Base-by-base conservation (phyloP, 371 early-diverging fungal species). In the Capillidium heterosporum region DNA sequence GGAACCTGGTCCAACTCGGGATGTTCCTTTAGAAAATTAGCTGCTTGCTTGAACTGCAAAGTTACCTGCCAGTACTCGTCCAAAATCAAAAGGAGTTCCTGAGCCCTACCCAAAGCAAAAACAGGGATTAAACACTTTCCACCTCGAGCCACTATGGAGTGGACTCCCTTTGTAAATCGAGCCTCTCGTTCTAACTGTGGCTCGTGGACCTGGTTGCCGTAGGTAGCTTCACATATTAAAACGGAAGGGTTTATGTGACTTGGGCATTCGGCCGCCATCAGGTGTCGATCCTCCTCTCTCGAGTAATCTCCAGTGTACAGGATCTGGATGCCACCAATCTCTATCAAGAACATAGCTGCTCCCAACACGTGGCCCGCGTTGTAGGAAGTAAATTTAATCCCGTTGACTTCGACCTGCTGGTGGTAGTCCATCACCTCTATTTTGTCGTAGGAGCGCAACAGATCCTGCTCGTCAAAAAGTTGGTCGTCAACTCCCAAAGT, bases 361-460 rank as follows among this genome's bases (percentile, higher is more conserved):
- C 99, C 99, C 26, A 99, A 77, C 8, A 99, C 99, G 70, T 99
- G 99, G 19, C 99, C 99, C 19, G 99, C 99, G 65, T 99, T 95
- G 65, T 84, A 95, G 4, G 90, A 84, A 0, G 96, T 98, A 58
- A 99, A 90, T 59, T 89, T 89, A 63, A 99, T 88, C 47, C 96
- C 97, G 54, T 91, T 88, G 21, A 99, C 86, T 58, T 95, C 94
- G 48, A 93, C 81, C 61, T 88, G 90, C 63, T 99, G 95, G 69
- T 98, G 99, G 57, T 91, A 97, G 71, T 99, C 99, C 28, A 99
- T 82, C 17, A 93, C 85, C 68, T 94, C 93, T 59, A 99, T 98
- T 57, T 86, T 85, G 43, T 93, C 89, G 69, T 93, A 95, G 26
- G 92, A 88, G 27, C 78, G 78, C 35, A 80, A 62, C 48, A 99